A percentile compares a stretch with the other conserved stretches of the same genome.
These are phyloP conservation scores for Datisca glomerata DNA, from an alignment of 306 rosid genomes.

Conservation along the genomic window DNA sequence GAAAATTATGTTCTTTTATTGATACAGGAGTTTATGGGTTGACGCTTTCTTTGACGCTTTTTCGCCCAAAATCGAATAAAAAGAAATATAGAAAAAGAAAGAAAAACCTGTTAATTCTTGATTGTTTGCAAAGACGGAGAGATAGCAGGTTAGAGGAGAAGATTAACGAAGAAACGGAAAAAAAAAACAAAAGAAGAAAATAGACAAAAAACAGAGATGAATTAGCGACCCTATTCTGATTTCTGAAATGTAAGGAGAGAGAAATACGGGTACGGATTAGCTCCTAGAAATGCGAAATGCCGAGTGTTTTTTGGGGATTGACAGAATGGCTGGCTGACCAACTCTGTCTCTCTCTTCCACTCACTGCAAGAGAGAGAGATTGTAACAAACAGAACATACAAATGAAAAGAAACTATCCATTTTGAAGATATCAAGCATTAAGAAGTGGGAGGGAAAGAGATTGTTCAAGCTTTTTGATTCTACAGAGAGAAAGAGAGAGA, in stretches of 20 bases:
- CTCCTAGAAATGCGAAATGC: conserved; percentile 28
- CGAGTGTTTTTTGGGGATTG: conserved; percentile 21
- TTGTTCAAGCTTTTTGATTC: conserved; percentile 6
- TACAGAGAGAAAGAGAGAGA: not conserved
- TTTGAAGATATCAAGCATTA: too few relatives aligned
- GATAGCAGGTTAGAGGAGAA: not conserved
- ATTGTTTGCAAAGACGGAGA: not conserved
- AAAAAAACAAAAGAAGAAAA: not conserved
- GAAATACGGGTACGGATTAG: conserved; percentile 20
- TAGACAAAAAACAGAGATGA: not conserved
- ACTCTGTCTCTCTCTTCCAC: not conserved
- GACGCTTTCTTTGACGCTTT: too few relatives aligned
- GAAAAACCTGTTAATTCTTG: not conserved
- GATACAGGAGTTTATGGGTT: conserved; percentile 17
- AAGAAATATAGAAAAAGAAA: not conserved
- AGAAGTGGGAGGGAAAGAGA: not conserved
- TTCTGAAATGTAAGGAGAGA: conserved; percentile 17
- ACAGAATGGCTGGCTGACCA: conserved; percentile 13
- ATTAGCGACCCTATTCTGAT: conserved; percentile 19
- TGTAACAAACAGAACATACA: not conserved
- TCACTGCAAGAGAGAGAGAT: not conserved
- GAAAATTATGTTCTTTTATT: too few relatives aligned
- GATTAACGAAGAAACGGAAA: conserved; percentile 5
- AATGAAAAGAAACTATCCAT: not conserved
- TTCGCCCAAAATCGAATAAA: not conserved